Evolutionary conservation across 768 basidiomycete species (phyloP).

Genomic region (Termitomyces sp.): DNA sequence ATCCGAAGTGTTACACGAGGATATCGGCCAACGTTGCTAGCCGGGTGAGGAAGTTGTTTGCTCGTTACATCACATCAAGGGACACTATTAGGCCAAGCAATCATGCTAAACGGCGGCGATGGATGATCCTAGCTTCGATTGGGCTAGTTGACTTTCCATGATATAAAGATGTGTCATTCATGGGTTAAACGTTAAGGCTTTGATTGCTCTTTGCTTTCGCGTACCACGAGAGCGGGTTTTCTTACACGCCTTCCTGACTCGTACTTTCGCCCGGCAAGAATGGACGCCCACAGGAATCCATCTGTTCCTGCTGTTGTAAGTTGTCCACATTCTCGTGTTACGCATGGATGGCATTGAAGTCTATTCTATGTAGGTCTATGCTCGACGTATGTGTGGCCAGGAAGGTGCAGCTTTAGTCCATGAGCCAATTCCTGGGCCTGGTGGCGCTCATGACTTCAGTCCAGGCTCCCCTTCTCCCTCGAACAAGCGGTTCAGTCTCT

Average conservation of each 20-base stretch:
- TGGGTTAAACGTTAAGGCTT: background rate
- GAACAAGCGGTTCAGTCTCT: conserved; percentile 12
- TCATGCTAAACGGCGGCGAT: conserved; percentile 3
- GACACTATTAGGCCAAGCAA: background rate
- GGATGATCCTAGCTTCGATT: conserved; percentile 5
- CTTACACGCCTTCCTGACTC: background rate
- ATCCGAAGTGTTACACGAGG: conserved; percentile 4
- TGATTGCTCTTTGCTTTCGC: conserved; percentile 3
- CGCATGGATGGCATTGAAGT: background rate
- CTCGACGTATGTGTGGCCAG: background rate
- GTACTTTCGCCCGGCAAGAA: background rate
- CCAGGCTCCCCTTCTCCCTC: background rate
- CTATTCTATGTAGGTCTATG: background rate
- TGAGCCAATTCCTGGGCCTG: background rate
- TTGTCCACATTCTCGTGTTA: background rate
- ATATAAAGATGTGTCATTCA: conserved; percentile 13
- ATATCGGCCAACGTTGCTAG: background rate
- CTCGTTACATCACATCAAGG: background rate
- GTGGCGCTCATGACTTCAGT: background rate
- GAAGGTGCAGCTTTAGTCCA: background rate
- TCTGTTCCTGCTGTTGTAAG: background rate
- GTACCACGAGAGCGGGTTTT: background rate
- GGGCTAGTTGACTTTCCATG: conserved; percentile 1
- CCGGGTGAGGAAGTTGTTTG: background rate
- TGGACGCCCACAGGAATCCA: conserved; percentile 1